Evolutionary conservation across 176 grass and related monocot species (phyloP).

Genomic region (Aegilops speltoides): DNA sequence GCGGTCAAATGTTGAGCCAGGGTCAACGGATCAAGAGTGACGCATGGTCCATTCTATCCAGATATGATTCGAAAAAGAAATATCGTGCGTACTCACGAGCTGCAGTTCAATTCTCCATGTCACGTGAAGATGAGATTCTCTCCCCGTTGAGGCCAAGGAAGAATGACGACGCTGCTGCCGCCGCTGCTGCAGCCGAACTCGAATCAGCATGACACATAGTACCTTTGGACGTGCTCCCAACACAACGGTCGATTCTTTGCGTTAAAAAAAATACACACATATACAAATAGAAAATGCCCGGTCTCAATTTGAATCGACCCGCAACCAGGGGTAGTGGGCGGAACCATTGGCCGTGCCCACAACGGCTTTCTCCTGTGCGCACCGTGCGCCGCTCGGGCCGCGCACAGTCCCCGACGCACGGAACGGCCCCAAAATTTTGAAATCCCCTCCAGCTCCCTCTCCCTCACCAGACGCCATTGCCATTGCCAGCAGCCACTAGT

Average conservation of each 20-base stretch:
- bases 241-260: slow-evolving; percentile 17
- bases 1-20: neutral
- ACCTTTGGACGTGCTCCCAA: neutral
- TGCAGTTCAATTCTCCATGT: neutral
- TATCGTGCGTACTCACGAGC: neutral
- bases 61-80: neutral
- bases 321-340: neutral
- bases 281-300: neutral
- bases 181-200: neutral
- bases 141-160: neutral
- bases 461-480: neutral
- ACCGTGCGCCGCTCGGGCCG: slow-evolving; percentile 34
- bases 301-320: slow-evolving; percentile 3
- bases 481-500: neutral
- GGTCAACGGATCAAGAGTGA: slow-evolving; percentile 9
- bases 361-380: slow-evolving; percentile 55
- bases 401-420: slow-evolving; percentile 17
- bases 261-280: neutral
- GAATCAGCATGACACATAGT: neutral
- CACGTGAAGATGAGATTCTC: slow-evolving; percentile 1
- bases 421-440: slow-evolving; percentile 47
- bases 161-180: neutral
- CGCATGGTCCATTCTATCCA: neutral
- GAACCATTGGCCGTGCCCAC: neutral
- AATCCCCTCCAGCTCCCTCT: slow-evolving; percentile 22